Evolutionary conservation across 1,139 yeast genomes (phyloP), one percentile per base, ranked within the genome.

Genomic region (Ogataea hybrid): DNA sequence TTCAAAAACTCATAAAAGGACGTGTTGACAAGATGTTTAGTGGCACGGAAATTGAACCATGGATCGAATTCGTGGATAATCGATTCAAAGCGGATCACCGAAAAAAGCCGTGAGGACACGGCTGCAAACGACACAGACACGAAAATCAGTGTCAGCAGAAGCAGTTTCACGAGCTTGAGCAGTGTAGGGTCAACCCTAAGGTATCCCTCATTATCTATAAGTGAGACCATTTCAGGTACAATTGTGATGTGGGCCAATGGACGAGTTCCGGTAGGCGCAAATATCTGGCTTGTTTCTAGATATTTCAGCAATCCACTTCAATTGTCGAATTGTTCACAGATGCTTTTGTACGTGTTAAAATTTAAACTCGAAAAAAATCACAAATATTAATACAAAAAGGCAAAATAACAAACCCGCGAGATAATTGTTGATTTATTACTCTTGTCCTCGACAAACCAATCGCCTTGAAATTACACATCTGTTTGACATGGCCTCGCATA

Each of bases 51-150:
- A 65, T 92, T 92, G 74, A 94, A 94, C 98, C 98, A 92, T 28
- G 98, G 97, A 67, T 94, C 98, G 62, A 92, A 92, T 67, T 94
- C 99, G 69, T 94, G 99, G 65, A 94, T 94, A 59, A 94, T 94
- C 47, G 94, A 81, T 68, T 94, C 99, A 62, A 89, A 94, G 53
- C 95, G 73, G 46, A 86, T 81, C 44, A 84, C 92, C 5, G 92
- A 75, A 51, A 77, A 78, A 62, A 92, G 73, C 59, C 99, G 79
- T 45, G 96, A 84, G 36, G 95, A 81, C 44, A 92, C 75, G 30
- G 97, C 96, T 3, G 97, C 97, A 32, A 64, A 59, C 2, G 70
- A 64, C 8, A 62, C 57, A 4, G 65, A 57, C 6, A 58, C 36
- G 37, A 61, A 61, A 23, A 60, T 59, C 16, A 53, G 37, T 54